Evolutionary conservation across 23 red algal species (phyloP), one percentile per base, ranked within the genome.

Genomic region (Cyanidiococcus yangmingshanensis): DNA sequence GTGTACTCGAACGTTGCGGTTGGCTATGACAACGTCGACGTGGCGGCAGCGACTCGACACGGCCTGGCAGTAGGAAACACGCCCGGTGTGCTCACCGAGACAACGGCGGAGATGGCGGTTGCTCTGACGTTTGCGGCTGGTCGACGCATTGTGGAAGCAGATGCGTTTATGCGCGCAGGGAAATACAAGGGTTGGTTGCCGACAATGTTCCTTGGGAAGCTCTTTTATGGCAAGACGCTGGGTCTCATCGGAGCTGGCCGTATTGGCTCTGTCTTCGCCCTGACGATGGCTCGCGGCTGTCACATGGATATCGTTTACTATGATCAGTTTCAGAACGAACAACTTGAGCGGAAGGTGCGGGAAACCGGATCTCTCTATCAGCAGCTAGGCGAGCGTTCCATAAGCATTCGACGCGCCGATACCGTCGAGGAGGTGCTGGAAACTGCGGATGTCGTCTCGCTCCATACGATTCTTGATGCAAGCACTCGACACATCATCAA

Each of bases 1-100:
- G 83, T 38, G 1, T 86, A 79, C 77, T 86, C 83, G 12, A 86
- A 86, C 76, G 76, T 86, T 12, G 83, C 83, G 1, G 83, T 86
- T 1, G 83, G 83, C 31, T 86, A 38, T 32, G 83, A 86, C 57
- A 86, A 86, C 39, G 77, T 86, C 2, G 83, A 86, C 77, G 76
- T 86, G 34, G 1, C 71, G 1, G 83, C 67, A 18, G 83, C 83
- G 18, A 79, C 83, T 0, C 59, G 71, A n/a, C 39, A 86, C 76
- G 83, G 83, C 40, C 38, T 86, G 51, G 76, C 77, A 33, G 75
- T 86, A n/a, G 83, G 83, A 0, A 86, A 86, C 71, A 86, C 83
- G 36, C 83, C 83, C n/a, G 83, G 83, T 37, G 83, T 76, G 36
- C 58, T 86, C 2, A 86, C 83, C 1, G 83, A 86, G 68, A 76